Conservation (phyloP, 179 eudicot genomes). For the Dionaea muscipula region DNA sequence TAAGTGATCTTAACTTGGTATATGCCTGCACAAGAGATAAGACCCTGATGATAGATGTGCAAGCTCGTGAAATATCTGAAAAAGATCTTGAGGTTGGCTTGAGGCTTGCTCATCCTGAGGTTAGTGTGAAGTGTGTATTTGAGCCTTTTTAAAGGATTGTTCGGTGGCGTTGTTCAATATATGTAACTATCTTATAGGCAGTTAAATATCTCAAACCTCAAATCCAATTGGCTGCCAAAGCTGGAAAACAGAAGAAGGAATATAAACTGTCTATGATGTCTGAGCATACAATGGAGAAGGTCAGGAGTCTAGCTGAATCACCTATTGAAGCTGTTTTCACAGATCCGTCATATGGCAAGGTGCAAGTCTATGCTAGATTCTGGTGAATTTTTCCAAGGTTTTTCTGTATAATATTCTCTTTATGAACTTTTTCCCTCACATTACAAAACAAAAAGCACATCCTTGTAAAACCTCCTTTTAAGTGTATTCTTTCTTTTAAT, state of each 20-base stretch:
- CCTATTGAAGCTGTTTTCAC: conserved; percentile 86
- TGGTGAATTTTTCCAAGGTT: neutral
- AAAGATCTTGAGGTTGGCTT: conserved; percentile 73
- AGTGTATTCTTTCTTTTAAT: neutral
- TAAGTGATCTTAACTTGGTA: conserved; percentile 90
- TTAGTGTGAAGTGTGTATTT: conserved; percentile 15
- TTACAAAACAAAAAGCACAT: neutral
- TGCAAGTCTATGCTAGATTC: conserved; percentile 9
- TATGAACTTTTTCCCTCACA: neutral
- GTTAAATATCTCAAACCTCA: conserved; percentile 89
- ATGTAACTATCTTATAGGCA: conserved; percentile 42
- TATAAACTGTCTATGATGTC: conserved; percentile 77
- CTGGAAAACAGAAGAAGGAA: conserved; percentile 77
- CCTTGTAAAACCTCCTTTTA: too few relatives aligned
- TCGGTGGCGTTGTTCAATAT: neutral
- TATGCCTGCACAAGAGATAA: conserved; percentile 95
- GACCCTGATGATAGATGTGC: conserved; percentile 95
- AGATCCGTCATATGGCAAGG: conserved; percentile 90
- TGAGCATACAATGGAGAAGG: conserved; percentile 55
- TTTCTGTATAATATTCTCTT: neutral
- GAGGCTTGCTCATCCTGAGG: conserved; percentile 95
- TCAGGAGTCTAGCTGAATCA: conserved; percentile 54
- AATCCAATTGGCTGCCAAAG: conserved; percentile 71
- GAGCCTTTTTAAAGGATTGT: conserved; percentile 1
- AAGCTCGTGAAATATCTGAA: conserved; percentile 87